phyloP scores from a whole-genome alignment of 306 rosid genomes.

The Trifolium pratense region DNA sequence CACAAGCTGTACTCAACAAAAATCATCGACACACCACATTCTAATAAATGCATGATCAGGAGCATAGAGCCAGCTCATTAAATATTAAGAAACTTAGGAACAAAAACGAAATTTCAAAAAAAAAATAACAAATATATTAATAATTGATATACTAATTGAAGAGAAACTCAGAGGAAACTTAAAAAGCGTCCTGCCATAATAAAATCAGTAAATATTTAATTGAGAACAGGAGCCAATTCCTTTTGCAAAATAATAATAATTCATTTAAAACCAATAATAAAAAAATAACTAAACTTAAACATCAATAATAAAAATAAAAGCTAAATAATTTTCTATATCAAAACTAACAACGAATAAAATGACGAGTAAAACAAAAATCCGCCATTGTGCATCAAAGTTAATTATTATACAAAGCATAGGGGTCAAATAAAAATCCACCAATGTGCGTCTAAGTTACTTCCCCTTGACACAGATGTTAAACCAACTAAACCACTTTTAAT shows the following conservation, averaged over 20 bases:
- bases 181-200: not conserved
- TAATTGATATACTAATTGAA: not conserved
- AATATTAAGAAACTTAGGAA: conserved; percentile 20
- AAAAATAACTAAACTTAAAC: conserved; percentile 13
- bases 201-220: not conserved
- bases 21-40: conserved; percentile 35
- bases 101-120: conserved; percentile 4
- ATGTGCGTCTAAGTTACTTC: not conserved
- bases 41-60: conserved; percentile 28
- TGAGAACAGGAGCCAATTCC: conserved; percentile 16
- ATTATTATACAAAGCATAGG: conserved; percentile 14
- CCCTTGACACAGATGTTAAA: conserved; percentile 25
- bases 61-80: too few relatives aligned
- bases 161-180: conserved; percentile 14
- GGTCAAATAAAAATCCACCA: conserved; percentile 18
- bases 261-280: not conserved
- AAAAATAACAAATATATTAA: conserved; percentile 15
- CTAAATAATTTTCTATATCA: not conserved
- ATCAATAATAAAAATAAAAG: not conserved
- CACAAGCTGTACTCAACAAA: conserved; percentile 18
- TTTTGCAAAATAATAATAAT: conserved; percentile 5
- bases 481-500: conserved; percentile 16
- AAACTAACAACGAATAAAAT: conserved; percentile 1
- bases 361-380: conserved; percentile 31
- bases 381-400: conserved; percentile 13